These are phyloP conservation scores for Castanospermum australe DNA, from an alignment of 306 rosid genomes.

Conservation along the genomic window DNA sequence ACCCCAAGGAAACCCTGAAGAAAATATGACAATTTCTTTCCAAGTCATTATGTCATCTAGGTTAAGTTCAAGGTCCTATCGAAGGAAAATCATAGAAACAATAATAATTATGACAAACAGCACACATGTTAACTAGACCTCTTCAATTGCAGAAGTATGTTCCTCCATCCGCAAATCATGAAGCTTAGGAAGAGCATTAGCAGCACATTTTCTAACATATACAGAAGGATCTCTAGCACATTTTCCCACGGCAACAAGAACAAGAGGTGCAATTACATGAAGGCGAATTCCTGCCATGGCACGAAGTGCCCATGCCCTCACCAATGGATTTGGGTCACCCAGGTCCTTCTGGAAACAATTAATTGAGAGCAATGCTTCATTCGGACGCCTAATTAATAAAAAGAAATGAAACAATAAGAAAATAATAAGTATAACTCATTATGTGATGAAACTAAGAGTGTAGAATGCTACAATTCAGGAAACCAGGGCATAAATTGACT, in stretches of 20 bases:
- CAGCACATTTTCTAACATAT: constrained; percentile 90
- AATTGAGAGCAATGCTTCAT: constrained; percentile 90
- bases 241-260: constrained; percentile 82
- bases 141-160: constrained; percentile 68
- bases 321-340: constrained; percentile 81
- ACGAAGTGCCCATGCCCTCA: constrained; percentile 97
- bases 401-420: constrained; percentile 14
- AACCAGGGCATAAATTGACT: background rate
- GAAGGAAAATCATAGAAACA: background rate
- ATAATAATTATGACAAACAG: background rate
- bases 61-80: background rate
- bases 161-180: constrained; percentile 91
- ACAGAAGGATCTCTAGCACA: constrained; percentile 96
- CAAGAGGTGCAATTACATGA: constrained; percentile 87
- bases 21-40: background rate
- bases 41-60: background rate
- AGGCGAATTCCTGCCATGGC: constrained; percentile 97
- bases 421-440: background rate
- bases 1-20: constrained; percentile 12
- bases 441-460: background rate
- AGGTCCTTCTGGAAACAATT: constrained; percentile 94
- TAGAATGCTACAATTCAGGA: background rate
- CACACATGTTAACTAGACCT: constrained; percentile 50
- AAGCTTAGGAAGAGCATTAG: constrained; percentile 94
- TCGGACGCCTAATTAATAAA: constrained; percentile 74